Conservation (phyloP, 805 yeast species). For the Saturnispora zaruensis region DNA sequence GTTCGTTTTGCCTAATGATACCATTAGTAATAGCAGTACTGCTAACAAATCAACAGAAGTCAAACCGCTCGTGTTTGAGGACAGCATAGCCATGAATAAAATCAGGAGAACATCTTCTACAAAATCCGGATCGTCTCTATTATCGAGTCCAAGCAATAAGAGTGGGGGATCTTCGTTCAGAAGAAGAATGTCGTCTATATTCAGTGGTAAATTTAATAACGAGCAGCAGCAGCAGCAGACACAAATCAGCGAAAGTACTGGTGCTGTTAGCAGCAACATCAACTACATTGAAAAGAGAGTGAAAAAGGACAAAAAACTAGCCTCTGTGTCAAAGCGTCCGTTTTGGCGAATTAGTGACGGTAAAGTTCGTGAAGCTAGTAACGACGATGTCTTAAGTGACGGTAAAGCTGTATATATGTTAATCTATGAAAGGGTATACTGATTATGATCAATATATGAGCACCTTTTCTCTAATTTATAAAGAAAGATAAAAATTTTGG, state of each 20-base stretch:
- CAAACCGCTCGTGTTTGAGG: not conserved
- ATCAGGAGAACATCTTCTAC: not conserved
- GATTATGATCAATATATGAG: not conserved
- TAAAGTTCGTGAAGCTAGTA: conserved; percentile 51
- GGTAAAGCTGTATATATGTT: conserved; percentile 76
- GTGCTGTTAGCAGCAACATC: not conserved
- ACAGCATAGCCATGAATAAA: not conserved
- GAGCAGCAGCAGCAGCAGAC: not conserved
- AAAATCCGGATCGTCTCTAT: not conserved
- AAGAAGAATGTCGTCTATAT: not conserved
- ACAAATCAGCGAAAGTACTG: not conserved
- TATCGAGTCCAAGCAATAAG: not conserved
- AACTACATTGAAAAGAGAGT: not conserved
- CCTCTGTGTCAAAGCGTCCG: conserved; percentile 49
- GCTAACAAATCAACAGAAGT: not conserved
- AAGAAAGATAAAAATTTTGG: not conserved
- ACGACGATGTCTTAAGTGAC: conserved; percentile 54
- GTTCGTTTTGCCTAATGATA: not conserved
- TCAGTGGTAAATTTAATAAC: not conserved
- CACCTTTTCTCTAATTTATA: not conserved
- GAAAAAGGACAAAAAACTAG: conserved; percentile 38
- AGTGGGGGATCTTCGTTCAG: not conserved
- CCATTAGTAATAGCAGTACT: not conserved
- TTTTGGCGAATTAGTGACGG: conserved; percentile 86
- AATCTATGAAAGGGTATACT: conserved; percentile 47